A percentile compares a stretch with the other conserved stretches of the same genome.
Conservation (phyloP, 495 filamentous ascomycete species). For the Neurospora sp. region DNA sequence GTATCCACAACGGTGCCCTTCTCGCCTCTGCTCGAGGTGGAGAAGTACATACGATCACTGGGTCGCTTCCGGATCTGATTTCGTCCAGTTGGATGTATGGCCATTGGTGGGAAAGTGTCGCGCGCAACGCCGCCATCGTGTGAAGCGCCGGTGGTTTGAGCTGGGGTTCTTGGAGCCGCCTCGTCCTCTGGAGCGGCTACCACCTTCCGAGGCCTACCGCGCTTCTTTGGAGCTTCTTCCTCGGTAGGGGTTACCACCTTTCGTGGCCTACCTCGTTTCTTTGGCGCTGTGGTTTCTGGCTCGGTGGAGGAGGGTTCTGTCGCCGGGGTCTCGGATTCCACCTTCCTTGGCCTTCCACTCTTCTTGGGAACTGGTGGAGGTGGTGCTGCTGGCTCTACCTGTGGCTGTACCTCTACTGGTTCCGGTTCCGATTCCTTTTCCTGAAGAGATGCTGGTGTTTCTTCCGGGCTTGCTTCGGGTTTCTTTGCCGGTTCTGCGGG, state of each 20-base stretch:
- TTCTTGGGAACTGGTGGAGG: neutral
- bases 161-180: neutral
- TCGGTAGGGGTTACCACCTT: neutral
- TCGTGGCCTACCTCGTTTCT: neutral
- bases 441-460: neutral
- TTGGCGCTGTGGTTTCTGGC: neutral
- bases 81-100: neutral
- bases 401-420: neutral
- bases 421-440: neutral
- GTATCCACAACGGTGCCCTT: constrained; percentile 85
- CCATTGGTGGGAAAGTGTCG: neutral
- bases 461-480: neutral
- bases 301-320: neutral
- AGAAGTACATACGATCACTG: neutral
- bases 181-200: neutral
- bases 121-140: neutral
- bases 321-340: neutral
- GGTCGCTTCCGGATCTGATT: neutral
- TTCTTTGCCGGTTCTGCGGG: neutral
- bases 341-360: neutral
- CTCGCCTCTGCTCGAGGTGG: constrained; percentile 41
- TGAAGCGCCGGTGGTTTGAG: neutral
- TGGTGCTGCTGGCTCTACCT: neutral
- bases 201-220: neutral
- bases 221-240: neutral